Evolutionary conservation across 2,329 filamentous ascomycete species (phyloP).

Genomic region (Cercospora canescens): DNA sequence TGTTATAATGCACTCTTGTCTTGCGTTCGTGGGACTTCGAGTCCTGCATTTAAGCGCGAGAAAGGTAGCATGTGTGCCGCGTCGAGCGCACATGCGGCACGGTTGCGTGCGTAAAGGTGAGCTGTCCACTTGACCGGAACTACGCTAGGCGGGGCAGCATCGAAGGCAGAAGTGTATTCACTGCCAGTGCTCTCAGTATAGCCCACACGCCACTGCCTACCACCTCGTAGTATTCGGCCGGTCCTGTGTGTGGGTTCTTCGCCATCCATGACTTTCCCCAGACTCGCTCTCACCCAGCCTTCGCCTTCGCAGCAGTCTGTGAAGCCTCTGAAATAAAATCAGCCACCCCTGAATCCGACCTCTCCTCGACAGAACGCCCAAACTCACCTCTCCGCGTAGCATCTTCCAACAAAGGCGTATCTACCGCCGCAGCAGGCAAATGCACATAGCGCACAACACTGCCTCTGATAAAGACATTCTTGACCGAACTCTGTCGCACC

Average conservation of each 20-base stretch:
- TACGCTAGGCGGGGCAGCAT: background rate
- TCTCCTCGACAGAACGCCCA: background rate
- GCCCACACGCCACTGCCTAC: background rate
- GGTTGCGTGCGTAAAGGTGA: background rate
- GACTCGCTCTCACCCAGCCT: constrained; percentile 23
- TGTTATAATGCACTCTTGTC: constrained; percentile 12
- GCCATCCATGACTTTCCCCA: background rate
- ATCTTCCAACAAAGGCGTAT: constrained; percentile 85
- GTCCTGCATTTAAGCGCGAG: background rate
- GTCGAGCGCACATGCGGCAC: background rate
- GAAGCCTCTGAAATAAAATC: constrained; percentile 28
- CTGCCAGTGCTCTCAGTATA: background rate
- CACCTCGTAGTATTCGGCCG: background rate
- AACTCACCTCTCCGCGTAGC: constrained; percentile 76
- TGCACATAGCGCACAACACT: constrained; percentile 93
- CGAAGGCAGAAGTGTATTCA: background rate
- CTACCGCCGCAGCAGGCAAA: constrained; percentile 77
- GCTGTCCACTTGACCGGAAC: background rate
- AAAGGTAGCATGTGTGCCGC: background rate
- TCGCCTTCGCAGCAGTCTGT: constrained; percentile 38
- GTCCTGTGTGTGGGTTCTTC: background rate
- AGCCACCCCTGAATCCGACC: background rate
- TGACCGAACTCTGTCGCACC: constrained; percentile 66
- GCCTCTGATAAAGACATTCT: constrained; percentile 93
- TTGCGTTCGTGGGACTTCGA: background rate